A percentile compares a stretch with the other conserved stretches of the same genome.
Conservation (phyloP, 148 eudicot species). For the Arbutus unedo region DNA sequence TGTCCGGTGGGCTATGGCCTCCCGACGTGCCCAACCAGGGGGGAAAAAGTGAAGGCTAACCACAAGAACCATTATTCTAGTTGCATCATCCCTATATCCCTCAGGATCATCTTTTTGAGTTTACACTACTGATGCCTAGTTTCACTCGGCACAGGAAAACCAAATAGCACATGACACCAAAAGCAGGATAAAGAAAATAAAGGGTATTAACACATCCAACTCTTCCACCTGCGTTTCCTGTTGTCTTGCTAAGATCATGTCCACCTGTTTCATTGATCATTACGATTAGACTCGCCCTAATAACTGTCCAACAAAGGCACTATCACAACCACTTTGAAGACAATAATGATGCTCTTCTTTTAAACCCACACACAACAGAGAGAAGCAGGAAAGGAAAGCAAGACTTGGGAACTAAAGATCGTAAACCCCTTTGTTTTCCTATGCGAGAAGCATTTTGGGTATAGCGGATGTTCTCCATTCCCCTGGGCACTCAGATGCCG, state of each 20-base stretch:
- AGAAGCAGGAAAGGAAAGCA: not conserved
- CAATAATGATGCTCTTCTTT: not conserved
- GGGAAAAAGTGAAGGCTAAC: not conserved
- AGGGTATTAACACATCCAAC: slow-evolving; percentile 71
- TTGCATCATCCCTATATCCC: not conserved
- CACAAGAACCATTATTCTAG: not conserved
- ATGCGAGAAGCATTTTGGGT: not conserved
- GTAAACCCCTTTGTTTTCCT: not conserved
- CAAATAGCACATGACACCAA: not conserved
- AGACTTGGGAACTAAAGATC: not conserved
- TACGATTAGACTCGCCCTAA: slow-evolving; percentile 18
- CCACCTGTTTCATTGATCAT: slow-evolving; percentile 51
- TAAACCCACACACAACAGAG: not conserved
- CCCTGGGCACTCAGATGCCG: not conserved
- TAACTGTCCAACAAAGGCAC: not conserved
- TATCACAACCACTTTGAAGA: not conserved
- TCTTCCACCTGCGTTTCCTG: slow-evolving; percentile 92
- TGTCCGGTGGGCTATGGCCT: not conserved
- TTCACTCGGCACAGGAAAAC: not conserved
- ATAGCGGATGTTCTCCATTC: not conserved
- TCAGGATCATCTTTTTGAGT: not conserved
- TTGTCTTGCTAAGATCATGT: slow-evolving; percentile 92
- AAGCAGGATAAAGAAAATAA: not conserved
- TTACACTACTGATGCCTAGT: not conserved
- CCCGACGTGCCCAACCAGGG: not conserved